A percentile compares a stretch with the other conserved stretches of the same genome.
Conservation (phyloP, 352 stramenopile species). For the Phytophthora brassicae region DNA sequence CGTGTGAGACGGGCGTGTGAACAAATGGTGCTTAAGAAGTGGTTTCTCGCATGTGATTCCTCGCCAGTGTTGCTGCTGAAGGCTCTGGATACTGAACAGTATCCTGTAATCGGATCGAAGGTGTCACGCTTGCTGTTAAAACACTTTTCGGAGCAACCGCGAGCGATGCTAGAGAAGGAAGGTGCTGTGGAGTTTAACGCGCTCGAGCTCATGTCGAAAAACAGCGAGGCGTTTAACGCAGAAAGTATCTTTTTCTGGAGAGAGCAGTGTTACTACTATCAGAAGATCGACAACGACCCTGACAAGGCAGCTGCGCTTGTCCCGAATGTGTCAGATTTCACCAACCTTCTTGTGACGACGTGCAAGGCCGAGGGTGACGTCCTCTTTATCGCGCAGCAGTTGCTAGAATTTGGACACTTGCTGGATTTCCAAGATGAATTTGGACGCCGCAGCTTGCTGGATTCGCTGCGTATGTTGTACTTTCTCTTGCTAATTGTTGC, state of each 20-base stretch:
- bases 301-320: slow-evolving; percentile 54
- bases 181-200: slow-evolving; percentile 44
- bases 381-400: slow-evolving; percentile 69
- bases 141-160: slow-evolving; percentile 43
- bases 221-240: slow-evolving; percentile 42
- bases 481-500: slow-evolving; percentile 7
- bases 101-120: slow-evolving; percentile 46
- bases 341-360: slow-evolving; percentile 56
- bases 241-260: slow-evolving; percentile 80
- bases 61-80: slow-evolving; percentile 59
- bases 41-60: slow-evolving; percentile 56
- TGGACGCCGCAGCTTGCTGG: slow-evolving; percentile 66
- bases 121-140: slow-evolving; percentile 54
- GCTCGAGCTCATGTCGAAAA: slow-evolving; percentile 43
- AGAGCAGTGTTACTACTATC: slow-evolving; percentile 78
- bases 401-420: slow-evolving; percentile 60
- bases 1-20: slow-evolving; percentile 59
- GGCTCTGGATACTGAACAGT: slow-evolving; percentile 68
- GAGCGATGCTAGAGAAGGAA: slow-evolving; percentile 30
- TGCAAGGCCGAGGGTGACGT: slow-evolving; percentile 50
- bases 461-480: slow-evolving; percentile 51
- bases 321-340: slow-evolving; percentile 72
- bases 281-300: slow-evolving; percentile 56
- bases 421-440: slow-evolving; percentile 85
- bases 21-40: slow-evolving; percentile 70